Base-by-base conservation (phyloP, 169 alveolate genomes). In the Cyclospora cayetanensis region DNA sequence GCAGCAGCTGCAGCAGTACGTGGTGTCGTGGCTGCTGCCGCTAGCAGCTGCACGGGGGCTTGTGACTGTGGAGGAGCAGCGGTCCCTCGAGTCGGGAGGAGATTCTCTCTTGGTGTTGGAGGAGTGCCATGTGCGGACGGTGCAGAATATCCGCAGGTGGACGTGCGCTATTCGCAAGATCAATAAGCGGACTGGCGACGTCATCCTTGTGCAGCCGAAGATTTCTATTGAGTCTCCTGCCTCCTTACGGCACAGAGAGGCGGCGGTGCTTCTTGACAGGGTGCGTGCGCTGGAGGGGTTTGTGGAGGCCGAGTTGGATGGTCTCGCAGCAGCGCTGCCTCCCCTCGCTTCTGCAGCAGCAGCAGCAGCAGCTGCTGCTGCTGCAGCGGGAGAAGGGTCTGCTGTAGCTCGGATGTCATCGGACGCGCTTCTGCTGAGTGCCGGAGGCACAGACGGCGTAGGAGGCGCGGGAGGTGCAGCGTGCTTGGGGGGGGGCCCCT, bases 61-160 rank as follows among this genome's bases (percentile, higher is more conserved):
- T 4, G 18, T 70, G 25, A 18, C 83, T n/a, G 55, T 25, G 31
- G 29, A 34, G 55, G 60, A 70, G 83, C 83, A 70, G 83, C 83
- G 39, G 60, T 35, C n/a, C 34, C 39, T 70, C 27, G 83, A 31
- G 18, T 50, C 55, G 29, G 83, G 34, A 25, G 31, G 43, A 2
- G 83, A 70, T 7, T 4, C 53, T 20, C 53, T 70, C 60, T 22
- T 91, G 66, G 97, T 96, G 22, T 87, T 96, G 74, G 97, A 96
- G 85, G 97, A 96, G 72, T 96, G 97, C 90, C 93, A 93, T 41
- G 55, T 95, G 41, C 89, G 97, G 39, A 95, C 96, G 41, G 96
- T 95, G 39, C 97, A 96, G 72, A 96, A 95, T 85, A 97, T 96
- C 55, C 87, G 97, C 37, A 92, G 97, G 46, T 96, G 97, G 97